Evolutionary conservation across 2,329 filamentous ascomycete species (phyloP), one percentile per base, ranked within the genome.

Genomic region (Chaetothyriales sp.): DNA sequence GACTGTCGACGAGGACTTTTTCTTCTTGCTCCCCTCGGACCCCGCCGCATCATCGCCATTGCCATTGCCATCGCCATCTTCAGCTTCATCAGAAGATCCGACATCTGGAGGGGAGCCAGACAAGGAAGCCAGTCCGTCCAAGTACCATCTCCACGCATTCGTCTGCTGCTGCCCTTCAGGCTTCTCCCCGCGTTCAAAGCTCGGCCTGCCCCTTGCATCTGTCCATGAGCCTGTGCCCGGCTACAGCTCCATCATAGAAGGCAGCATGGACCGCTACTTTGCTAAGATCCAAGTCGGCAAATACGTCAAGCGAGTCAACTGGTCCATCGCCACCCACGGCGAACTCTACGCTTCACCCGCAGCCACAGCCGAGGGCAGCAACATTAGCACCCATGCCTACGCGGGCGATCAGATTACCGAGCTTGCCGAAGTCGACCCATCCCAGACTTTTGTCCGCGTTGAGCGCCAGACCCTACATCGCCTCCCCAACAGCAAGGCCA

Each of bases 401-500:
- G 53, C 59, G 44, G 57, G 51, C 9, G 51, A 54, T 9, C 47
- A 60, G 43, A 56, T 55, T 18, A 57, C 62, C 39, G 56, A 58
- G 22, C 50, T 63, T 51, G 58, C 62, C 1, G 65, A 68, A 12
- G 56, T 74, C 43, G 64, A 77, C 60, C 53, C 77, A 10, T 63
- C 70, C 5, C 53, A 69, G 69, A 73, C 71, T 0, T 63, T 68
- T 42, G 49, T 83, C 19, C 67, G 79, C 3, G 76, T 70, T 55
- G 79, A 83, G 63, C 66, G 77, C 28, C 79, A 83, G 66, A 79
- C 76, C 0, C 62, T 83, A 32, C 77, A 81, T 65, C 70, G 79
- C 1, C 61, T 83, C 22, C 77, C 77, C 3, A 55, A 64, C 46
- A 74, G 70, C 0, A 67, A 68, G 49, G 77, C 76, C 6, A 47